Evolutionary conservation across 208 protist species (phyloP).

Genomic region (Balamuthia mandrillaris): DNA sequence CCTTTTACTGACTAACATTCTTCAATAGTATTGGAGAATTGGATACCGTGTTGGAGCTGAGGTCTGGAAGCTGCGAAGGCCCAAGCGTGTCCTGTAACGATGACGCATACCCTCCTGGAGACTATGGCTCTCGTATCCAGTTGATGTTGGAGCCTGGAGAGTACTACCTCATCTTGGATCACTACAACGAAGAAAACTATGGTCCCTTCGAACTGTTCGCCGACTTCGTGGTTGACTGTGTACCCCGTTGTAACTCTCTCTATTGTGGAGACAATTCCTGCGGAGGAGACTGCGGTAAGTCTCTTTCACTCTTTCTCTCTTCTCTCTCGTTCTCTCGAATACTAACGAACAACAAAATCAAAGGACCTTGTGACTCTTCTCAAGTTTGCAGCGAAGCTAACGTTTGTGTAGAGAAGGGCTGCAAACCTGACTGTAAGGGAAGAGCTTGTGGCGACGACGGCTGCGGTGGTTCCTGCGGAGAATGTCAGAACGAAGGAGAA

Average conservation of each 20-base stretch:
- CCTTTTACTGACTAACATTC: too few species aligned
- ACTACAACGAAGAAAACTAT: background rate
- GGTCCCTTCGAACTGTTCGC: background rate
- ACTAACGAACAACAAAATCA: too few species aligned
- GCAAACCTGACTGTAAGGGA: background rate
- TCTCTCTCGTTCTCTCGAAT: too few species aligned
- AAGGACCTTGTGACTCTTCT: background rate
- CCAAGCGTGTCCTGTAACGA: background rate
- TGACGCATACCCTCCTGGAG: background rate
- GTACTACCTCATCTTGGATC: background rate
- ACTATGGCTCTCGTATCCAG: background rate
- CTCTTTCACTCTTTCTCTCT: too few species aligned
- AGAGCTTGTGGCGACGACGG: background rate
- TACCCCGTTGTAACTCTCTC: background rate
- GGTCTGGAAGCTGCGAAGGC: background rate
- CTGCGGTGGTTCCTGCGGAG: background rate
- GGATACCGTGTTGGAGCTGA: background rate
- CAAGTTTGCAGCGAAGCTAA: background rate
- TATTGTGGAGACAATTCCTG: background rate
- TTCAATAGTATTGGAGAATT: too few species aligned
- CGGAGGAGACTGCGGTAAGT: background rate
- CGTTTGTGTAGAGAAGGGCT: background rate
- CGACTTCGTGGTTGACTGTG: background rate
- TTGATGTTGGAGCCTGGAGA: background rate
- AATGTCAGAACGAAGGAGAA: background rate